These are phyloP conservation scores for Penicillium antarcticum DNA, from an alignment of 495 filamentous ascomycete genomes.

Conservation along the genomic window DNA sequence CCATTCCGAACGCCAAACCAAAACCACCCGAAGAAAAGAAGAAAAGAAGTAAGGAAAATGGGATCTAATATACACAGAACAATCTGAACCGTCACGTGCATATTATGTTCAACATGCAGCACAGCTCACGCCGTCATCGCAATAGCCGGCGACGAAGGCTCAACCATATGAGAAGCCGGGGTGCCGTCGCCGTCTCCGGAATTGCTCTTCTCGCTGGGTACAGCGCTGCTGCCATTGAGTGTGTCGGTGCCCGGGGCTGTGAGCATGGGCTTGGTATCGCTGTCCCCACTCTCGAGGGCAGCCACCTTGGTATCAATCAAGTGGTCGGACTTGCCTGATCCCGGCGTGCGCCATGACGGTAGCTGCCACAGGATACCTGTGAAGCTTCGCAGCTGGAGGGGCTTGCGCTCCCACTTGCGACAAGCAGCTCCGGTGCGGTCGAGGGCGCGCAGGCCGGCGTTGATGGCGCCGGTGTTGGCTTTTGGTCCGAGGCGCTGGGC, in stretches of 20 bases:
- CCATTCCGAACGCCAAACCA: background rate
- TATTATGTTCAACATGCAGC: constrained; percentile 11
- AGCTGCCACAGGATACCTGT: constrained; percentile 86
- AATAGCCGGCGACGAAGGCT: constrained; percentile 45
- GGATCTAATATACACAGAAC: background rate
- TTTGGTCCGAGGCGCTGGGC: constrained; percentile 89
- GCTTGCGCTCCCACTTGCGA: constrained; percentile 82
- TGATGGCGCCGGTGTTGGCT: constrained; percentile 97
- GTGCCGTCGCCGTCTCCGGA: constrained; percentile 52
- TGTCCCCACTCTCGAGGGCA: constrained; percentile 53
- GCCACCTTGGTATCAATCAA: constrained; percentile 42
- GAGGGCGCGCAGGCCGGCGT: constrained; percentile 88
- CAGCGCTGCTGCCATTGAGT: constrained; percentile 33
- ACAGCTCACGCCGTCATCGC: constrained; percentile 36
- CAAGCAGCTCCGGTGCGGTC: constrained; percentile 88
- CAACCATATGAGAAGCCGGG: constrained; percentile 37
- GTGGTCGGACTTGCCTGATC: constrained; percentile 35
- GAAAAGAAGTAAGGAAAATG: background rate
- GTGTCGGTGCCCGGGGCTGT: constrained; percentile 60
- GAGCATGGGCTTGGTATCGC: constrained; percentile 74
- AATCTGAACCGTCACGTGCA: background rate
- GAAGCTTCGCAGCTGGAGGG: constrained; percentile 84
- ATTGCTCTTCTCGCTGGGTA: constrained; percentile 68
- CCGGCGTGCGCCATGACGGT: constrained; percentile 77
- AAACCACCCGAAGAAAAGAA: background rate